Percentiles rank a stretch among this genome's conserved stretches.
phyloP scores from a whole-genome alignment of 83 land plant genomes.

The Larix sibirica region DNA sequence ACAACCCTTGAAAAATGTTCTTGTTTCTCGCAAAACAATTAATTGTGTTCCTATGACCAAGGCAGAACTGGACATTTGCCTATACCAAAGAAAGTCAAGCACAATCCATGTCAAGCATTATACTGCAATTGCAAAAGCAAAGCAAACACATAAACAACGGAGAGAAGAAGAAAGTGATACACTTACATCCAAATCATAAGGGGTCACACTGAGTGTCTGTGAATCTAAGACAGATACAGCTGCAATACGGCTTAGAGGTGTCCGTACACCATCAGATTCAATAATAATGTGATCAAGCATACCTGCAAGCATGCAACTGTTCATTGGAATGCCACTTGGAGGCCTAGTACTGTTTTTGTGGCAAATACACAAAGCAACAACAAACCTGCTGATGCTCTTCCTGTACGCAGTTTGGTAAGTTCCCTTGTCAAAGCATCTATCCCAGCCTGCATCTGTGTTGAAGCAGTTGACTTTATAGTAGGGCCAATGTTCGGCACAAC shows the following conservation, averaged over 20 bases:
- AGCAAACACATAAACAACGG: neutral
- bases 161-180: constrained; percentile 6
- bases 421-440: constrained; percentile 76
- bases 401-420: constrained; percentile 81
- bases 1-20: no score
- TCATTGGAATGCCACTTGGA: neutral
- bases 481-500: constrained; percentile 47
- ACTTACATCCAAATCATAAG: constrained; percentile 86
- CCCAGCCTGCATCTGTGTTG: constrained; percentile 82
- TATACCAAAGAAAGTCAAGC: no score
- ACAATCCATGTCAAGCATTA: neutral
- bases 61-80: no score
- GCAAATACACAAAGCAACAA: neutral
- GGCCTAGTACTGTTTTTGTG: neutral
- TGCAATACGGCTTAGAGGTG: constrained; percentile 71
- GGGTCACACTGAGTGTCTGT: constrained; percentile 77
- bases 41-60: no score
- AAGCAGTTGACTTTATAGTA: constrained; percentile 53
- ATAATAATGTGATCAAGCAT: constrained; percentile 98
- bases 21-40: no score
- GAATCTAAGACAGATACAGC: constrained; percentile 84
- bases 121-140: neutral
- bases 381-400: constrained; percentile 90
- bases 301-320: constrained; percentile 45
- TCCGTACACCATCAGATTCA: constrained; percentile 58